Percentiles rank a stretch among this genome's conserved stretches.
Evolutionary conservation across 148 eudicot species (phyloP).

Genomic region (Rhododendron williamsianum): DNA sequence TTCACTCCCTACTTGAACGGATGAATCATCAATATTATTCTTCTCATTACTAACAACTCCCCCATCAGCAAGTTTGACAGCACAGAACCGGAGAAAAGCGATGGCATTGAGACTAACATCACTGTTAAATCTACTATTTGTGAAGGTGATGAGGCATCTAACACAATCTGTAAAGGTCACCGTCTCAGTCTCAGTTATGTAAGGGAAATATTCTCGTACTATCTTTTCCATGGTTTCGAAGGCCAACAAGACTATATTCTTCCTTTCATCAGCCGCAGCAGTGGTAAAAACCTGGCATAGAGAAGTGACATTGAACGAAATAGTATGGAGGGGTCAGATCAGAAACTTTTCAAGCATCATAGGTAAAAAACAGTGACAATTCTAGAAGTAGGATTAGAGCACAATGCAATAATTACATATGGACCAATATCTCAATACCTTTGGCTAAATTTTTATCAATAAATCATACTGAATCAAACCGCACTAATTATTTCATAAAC

Average conservation of each 20-base stretch:
- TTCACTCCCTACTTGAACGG: conserved; percentile 27
- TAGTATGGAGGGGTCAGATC: background rate
- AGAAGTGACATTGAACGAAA: conserved; percentile 10
- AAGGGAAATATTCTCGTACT: conserved; percentile 90
- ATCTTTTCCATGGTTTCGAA: conserved; percentile 98
- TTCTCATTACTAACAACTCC: conserved; percentile 68
- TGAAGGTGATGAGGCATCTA: conserved; percentile 91
- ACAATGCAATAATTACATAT: background rate
- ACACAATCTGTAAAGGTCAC: conserved; percentile 91
- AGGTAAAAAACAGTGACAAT: background rate
- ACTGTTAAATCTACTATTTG: conserved; percentile 80
- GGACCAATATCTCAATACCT: conserved; percentile 1
- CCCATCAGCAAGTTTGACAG: conserved; percentile 96
- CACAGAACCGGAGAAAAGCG: conserved; percentile 97
- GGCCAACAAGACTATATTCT: conserved; percentile 86
- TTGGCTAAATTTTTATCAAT: background rate
- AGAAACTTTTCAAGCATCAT: conserved; percentile 11
- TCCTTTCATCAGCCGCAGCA: conserved; percentile 98
- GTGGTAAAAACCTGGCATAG: conserved; percentile 73
- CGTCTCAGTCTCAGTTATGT: conserved; percentile 93
- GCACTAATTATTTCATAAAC: background rate
- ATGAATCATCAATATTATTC: conserved; percentile 40
- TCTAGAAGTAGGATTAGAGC: background rate
- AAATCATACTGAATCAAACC: background rate
- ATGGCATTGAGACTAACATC: conserved; percentile 98